These are phyloP conservation scores for Ephemerocybe angulata DNA, from an alignment of 768 basidiomycete species.

Conservation along the genomic window DNA sequence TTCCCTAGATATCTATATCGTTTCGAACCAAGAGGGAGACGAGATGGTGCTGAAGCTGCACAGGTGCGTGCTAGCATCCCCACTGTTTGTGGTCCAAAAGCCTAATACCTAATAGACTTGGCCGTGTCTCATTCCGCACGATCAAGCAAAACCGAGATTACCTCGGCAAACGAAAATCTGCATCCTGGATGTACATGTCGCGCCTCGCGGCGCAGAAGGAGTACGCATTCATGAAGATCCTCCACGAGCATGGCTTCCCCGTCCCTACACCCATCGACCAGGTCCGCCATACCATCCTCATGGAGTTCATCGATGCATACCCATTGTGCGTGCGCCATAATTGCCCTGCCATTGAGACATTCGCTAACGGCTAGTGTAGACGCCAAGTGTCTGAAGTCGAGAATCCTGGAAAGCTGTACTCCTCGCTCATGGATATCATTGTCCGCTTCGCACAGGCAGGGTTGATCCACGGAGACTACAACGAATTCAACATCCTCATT, in stretches of 20 bases:
- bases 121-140: conserved; percentile 94
- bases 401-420: conserved; percentile 88
- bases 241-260: conserved; percentile 89
- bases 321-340: conserved; percentile 76
- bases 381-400: conserved; percentile 84
- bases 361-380: too few relatives aligned
- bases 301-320: conserved; percentile 94
- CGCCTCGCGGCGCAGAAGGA: conserved; percentile 95
- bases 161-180: conserved; percentile 89
- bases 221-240: conserved; percentile 97
- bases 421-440: conserved; percentile 89
- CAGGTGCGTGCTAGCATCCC: conserved; percentile 46
- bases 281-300: conserved; percentile 89
- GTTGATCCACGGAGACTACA: conserved; percentile 98
- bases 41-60: conserved; percentile 93
- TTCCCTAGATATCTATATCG: conserved; percentile 77
- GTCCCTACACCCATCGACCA: conserved; percentile 94
- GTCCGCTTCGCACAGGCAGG: conserved; percentile 91
- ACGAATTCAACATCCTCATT: conserved; percentile 98
- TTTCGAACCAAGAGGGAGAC: conserved; percentile 78
- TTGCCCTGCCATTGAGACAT: not conserved
- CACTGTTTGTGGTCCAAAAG: not conserved
- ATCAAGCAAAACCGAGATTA: conserved; percentile 98
- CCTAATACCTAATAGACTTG: conserved; percentile 54
- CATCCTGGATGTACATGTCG: conserved; percentile 99